Percentiles rank a stretch among this genome's conserved stretches.
These are phyloP conservation scores for Yamadazyma songkhlaensis DNA, from an alignment of 1,139 yeast genomes.

Conservation along the genomic window DNA sequence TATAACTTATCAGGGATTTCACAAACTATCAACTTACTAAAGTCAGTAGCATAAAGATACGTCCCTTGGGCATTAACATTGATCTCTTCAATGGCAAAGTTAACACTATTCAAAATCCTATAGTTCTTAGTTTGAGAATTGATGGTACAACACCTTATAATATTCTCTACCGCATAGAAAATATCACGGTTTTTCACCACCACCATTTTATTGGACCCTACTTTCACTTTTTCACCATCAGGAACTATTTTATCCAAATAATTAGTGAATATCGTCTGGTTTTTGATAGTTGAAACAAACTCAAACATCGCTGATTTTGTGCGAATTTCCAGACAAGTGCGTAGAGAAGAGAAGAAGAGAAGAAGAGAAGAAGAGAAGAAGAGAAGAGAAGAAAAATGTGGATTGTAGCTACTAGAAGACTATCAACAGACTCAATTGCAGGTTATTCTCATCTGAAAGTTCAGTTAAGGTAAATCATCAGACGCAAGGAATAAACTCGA, in stretches of 20 bases:
- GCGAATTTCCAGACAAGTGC: not conserved
- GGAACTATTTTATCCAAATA: conserved; percentile 7
- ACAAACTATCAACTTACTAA: conserved; percentile 22
- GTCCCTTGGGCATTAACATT: conserved; percentile 28
- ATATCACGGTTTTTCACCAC: conserved; percentile 25
- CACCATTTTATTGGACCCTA: conserved; percentile 13
- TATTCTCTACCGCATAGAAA: conserved; percentile 27
- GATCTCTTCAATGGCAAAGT: conserved; percentile 23
- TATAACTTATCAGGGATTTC: conserved; percentile 21
- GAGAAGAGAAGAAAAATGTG: too few relatives aligned
- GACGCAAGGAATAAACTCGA: too few relatives aligned
- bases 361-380: too few relatives aligned
- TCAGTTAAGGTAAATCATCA: too few relatives aligned
- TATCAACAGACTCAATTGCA: too few relatives aligned
- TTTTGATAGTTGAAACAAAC: conserved; percentile 10
- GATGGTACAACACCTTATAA: conserved; percentile 28
- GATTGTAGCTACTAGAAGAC: too few relatives aligned
- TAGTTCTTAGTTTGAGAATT: conserved; percentile 22
- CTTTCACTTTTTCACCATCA: too few relatives aligned
- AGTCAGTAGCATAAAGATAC: conserved; percentile 34
- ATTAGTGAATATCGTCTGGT: conserved; percentile 19
- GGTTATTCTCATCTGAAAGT: too few relatives aligned
- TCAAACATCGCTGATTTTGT: conserved; percentile 5
- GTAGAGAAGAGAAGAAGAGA: too few relatives aligned
- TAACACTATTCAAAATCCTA: conserved; percentile 12